Percentiles rank a stretch among this genome's conserved stretches.
Evolutionary conservation across 2,329 filamentous ascomycete genomes (phyloP).

Genomic region (Fusarium sp.): DNA sequence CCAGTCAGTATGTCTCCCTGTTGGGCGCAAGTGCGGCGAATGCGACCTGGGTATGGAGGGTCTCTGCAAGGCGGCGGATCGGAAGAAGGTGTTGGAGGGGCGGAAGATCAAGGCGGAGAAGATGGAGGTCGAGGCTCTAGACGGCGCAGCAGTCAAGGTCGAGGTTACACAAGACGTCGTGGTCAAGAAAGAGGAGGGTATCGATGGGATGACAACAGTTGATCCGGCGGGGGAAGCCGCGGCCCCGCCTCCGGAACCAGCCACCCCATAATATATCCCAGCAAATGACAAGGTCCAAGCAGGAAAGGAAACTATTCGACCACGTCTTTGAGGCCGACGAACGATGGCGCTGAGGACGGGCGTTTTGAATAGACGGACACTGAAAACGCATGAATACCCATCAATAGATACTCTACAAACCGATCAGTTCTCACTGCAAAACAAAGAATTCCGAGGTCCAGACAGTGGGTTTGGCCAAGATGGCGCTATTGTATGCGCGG

Average conservation of each 20-base stretch:
- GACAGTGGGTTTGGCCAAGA: slow-evolving; percentile 12
- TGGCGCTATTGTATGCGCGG: slow-evolving; percentile 34
- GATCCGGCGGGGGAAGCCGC: slow-evolving; percentile 20
- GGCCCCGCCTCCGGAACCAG: slow-evolving; percentile 39
- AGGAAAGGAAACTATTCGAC: slow-evolving; percentile 33
- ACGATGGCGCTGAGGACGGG: slow-evolving; percentile 10
- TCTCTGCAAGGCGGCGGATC: slow-evolving; percentile 79
- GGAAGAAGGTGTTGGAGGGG: slow-evolving; percentile 70
- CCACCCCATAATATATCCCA: slow-evolving; percentile 37
- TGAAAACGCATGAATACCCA: slow-evolving; percentile 34
- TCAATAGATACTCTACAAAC: slow-evolving; percentile 23
- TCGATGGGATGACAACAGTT: slow-evolving; percentile 27
- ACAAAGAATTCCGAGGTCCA: neutral
- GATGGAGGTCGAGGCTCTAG: slow-evolving; percentile 39
- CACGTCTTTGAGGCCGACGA: slow-evolving; percentile 32
- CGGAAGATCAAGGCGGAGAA: slow-evolving; percentile 57
- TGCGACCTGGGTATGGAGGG: slow-evolving; percentile 83
- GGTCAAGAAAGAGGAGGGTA: slow-evolving; percentile 46
- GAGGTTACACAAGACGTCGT: slow-evolving; percentile 36
- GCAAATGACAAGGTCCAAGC: slow-evolving; percentile 6
- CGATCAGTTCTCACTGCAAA: slow-evolving; percentile 9
- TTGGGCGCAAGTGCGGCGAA: slow-evolving; percentile 84
- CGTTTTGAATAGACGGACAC: slow-evolving; percentile 1
- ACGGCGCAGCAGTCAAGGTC: slow-evolving; percentile 38
- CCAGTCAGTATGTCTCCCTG: slow-evolving; percentile 85